Base-by-base conservation (phyloP, 2,329 filamentous ascomycete species). In the Claviceps sp. region DNA sequence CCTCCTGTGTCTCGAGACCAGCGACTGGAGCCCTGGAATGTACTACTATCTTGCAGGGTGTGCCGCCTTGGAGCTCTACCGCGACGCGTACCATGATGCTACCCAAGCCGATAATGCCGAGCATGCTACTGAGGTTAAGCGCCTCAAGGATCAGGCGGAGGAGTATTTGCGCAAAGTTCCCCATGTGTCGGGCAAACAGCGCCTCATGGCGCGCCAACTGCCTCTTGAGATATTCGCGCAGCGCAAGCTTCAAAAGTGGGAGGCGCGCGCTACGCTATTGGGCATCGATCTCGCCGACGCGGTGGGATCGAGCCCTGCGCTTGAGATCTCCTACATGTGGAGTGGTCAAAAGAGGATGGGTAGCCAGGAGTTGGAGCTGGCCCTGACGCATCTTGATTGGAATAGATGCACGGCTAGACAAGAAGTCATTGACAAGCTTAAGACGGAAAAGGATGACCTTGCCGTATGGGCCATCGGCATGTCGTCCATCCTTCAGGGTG, bases 251-350 rank as follows among this genome's bases (percentile, higher is more conserved):
- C 76, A 81, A 51, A 95, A 95, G 66, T 96, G 90, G 90, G 85
- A 94, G 61, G 80, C 82, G 34, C 77, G 89, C 22, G 82, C 86
- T 4, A 84, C 83, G 61, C 73, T 77, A 46, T 78, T 82, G 66
- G 73, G 76, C 2, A 68, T 88, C 37, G 78, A 84, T 47, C 72
- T 96, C 3, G 77, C 85, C 1, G 91, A 97, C 59, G 89, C 86
- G 0, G 75, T 94, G 8, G 89, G 89, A 0, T 75, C 87, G 3
- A 86, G 83, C 54, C 93, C 93, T 0, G 73, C 88, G 0, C 80
- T 89, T 61, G 93, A 97, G 70, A 95, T 97, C 85, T 83, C 86
- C 13, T 95, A 91, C 65, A 81, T 97, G 60, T 97, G 90, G 90
- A 90, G 88, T 62, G 91, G 90, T 0, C 82, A 81, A 59, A 91